A percentile compares a stretch with the other conserved stretches of the same genome.
These are phyloP conservation scores for Hansenula anomala DNA, from an alignment of 1,139 yeast species.

Conservation along the genomic window DNA sequence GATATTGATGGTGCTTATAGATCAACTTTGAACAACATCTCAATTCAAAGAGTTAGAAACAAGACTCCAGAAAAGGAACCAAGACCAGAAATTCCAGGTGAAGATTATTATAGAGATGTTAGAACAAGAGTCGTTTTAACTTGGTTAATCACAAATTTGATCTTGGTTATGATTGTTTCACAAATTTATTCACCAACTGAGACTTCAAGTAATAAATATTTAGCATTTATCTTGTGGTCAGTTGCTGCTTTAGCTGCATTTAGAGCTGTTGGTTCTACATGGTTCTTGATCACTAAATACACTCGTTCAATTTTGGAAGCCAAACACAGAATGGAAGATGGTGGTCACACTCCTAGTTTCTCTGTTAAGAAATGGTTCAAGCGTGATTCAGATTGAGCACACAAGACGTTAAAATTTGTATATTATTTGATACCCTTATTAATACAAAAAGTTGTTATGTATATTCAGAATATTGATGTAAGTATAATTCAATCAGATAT, in stretches of 20 bases:
- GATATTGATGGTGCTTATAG: slow-evolving; percentile 87
- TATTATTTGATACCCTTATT: background rate
- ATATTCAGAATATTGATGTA: too few species aligned
- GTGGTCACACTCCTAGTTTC: slow-evolving; percentile 13
- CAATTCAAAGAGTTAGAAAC: slow-evolving; percentile 68
- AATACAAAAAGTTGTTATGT: too few species aligned
- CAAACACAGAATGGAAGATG: slow-evolving; percentile 31
- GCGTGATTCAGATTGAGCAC: background rate
- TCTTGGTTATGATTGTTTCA: slow-evolving; percentile 80
- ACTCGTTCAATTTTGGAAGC: slow-evolving; percentile 32
- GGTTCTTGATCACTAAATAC: slow-evolving; percentile 50
- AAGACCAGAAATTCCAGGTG: slow-evolving; percentile 46
- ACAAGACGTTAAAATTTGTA: background rate
- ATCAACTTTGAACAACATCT: slow-evolving; percentile 67
- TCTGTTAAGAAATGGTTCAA: slow-evolving; percentile 3
- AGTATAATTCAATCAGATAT: too few species aligned
- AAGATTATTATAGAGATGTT: slow-evolving; percentile 91
- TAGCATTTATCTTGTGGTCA: slow-evolving; percentile 84
- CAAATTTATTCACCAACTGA: slow-evolving; percentile 70
- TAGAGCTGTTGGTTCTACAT: slow-evolving; percentile 73
- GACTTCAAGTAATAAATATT: slow-evolving; percentile 65
- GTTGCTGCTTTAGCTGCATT: slow-evolving; percentile 79
- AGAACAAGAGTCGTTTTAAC: slow-evolving; percentile 89
- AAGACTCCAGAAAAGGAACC: slow-evolving; percentile 36
- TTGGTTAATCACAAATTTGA: slow-evolving; percentile 81